phyloP scores from a whole-genome alignment of 441 rosid genomes.

The Daphne laureola region DNA sequence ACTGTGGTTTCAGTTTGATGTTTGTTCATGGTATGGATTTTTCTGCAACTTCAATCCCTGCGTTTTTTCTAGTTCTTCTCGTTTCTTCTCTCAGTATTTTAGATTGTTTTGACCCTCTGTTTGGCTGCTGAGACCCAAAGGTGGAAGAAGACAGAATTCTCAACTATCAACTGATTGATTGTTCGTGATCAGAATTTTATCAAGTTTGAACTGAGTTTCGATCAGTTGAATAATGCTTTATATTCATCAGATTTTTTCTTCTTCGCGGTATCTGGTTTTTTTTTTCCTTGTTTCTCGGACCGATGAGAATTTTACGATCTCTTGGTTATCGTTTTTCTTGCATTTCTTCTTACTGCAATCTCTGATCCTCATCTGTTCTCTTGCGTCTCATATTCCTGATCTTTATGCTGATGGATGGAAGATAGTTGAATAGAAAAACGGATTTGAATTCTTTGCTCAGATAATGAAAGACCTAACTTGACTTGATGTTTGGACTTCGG shows the following conservation, averaged over 20 bases:
- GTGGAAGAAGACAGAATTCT: conserved; percentile 2
- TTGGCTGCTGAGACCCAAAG: conserved; percentile 50
- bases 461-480: too few species aligned
- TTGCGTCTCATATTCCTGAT: too few species aligned
- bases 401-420: too few species aligned
- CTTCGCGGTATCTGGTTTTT: neutral
- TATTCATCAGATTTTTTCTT: conserved; percentile 6
- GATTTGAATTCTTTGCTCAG: too few species aligned
- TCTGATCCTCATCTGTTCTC: too few species aligned
- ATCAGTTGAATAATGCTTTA: conserved; percentile 15
- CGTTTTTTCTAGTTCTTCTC: conserved; percentile 6
- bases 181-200: neutral
- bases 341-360: too few species aligned
- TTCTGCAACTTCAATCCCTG: conserved; percentile 18
- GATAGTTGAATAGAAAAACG: too few species aligned
- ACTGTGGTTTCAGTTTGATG: conserved; percentile 1
- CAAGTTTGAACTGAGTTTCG: conserved; percentile 24
- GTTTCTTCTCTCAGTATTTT: neutral
- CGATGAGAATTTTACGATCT: too few species aligned
- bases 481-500: too few species aligned
- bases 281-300: too few species aligned
- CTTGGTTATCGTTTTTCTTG: too few species aligned
- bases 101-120: conserved; percentile 23
- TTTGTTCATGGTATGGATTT: conserved; percentile 14
- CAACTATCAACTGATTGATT: too few species aligned